Base-by-base conservation (phyloP, 2,329 filamentous ascomycete genomes). In the Lizonia empirigonia region DNA sequence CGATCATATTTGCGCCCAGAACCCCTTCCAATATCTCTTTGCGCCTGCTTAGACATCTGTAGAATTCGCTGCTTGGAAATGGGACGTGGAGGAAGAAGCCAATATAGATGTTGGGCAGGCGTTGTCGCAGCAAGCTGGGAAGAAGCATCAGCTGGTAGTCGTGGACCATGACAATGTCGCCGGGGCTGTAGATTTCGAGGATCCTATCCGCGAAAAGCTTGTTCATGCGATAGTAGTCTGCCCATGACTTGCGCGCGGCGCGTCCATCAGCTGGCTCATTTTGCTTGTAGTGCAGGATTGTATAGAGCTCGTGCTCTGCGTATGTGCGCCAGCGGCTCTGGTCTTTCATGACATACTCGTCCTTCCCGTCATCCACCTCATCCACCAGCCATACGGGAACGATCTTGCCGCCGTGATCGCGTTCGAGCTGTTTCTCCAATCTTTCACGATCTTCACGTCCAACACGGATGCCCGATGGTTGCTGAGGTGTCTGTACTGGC, bases 31-130 rank as follows among this genome's bases (percentile, higher is more conserved):
- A 79, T 9, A 97, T 82, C 71, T 97, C 91, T 74, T 96, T 96
- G 61, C 93, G 85, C 58, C 90, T 85, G 29, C 90, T 89, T 48
- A 97, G 79, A 72, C 92, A 96, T 38, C 92, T 85, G 71, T 97
- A 85, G 70, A 96, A 97, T 74, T 97, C 94, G 79, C 90, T 96
- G 75, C 91, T 96, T 26, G 93, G 93, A 74, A 97, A 97, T 0
- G 93, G 93, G 36, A 91, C 88, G 74, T 97, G 93, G 37, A 97
- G 80, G 78, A 91, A 97, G 78, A 97, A 97, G 45, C 91, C 88
- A 68, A 97, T 92, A 77, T 96, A 95, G 75, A 96, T 90, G 72
- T 91, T 90, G 4, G 91, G 90, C 15, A 92, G 80, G 33, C 88
- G 85, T 72, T 96, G 91, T 38, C 93, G 87, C 52, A 97, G 79